Conservation (phyloP, 73 alveolate genomes). For the Paramecium sexaurelia region DNA sequence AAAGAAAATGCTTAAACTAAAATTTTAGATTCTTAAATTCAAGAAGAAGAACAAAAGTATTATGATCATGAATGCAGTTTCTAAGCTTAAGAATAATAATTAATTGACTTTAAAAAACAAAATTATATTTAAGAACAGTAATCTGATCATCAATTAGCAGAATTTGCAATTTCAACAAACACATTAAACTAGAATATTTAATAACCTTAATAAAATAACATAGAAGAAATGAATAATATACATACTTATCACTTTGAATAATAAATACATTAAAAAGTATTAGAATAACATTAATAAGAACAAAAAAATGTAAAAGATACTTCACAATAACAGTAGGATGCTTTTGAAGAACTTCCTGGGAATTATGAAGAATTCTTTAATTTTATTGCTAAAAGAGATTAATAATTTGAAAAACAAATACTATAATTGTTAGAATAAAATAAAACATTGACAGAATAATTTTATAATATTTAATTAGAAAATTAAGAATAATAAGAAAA, state of each 20-base stretch:
- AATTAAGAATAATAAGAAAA: background rate
- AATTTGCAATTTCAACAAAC: background rate
- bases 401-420: background rate
- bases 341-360: background rate
- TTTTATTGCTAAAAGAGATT: background rate
- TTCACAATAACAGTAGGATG: background rate
- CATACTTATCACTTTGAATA: background rate
- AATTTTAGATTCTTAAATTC: background rate
- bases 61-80: constrained; percentile 17
- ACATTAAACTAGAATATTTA: background rate
- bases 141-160: background rate
- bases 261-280: background rate
- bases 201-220: background rate
- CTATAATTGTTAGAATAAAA: background rate
- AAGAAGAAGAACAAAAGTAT: background rate
- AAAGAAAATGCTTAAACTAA: background rate
- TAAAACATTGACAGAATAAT: background rate
- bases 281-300: background rate
- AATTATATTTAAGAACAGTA: background rate
- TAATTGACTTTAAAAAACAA: background rate
- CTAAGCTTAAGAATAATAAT: background rate
- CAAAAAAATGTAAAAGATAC: background rate
- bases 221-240: background rate
- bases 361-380: background rate
- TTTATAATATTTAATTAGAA: background rate